Evolutionary conservation across 208 protist species (phyloP), one percentile per base, ranked within the genome.

Genomic region (Acanthamoeba comandoni): DNA sequence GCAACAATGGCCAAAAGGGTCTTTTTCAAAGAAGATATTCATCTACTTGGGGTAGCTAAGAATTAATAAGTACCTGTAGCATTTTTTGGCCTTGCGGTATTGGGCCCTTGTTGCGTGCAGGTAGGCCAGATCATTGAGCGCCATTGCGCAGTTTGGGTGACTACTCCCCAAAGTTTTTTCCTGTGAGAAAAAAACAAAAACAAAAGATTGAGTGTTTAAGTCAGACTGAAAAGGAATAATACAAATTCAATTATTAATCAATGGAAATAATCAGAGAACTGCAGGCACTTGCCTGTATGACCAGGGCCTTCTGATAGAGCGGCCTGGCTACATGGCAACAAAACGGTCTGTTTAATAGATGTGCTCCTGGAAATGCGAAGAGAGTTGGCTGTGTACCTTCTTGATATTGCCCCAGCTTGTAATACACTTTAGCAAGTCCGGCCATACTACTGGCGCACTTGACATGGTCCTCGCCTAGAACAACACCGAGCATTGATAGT

Each of bases 81-180:
- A 90, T 48, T 90, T 69, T 24, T 90, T 90, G 5, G 82, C 82
- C 62, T 90, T 90, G 17, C 64, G 57, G 82, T 90, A 90, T 31
- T 75, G 82, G 22, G 62, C 82, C 1, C 60, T 39, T 15, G 82
- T 90, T 58, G 82, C 82, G 49, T 90, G 58, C 49, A 90, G 82
- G 49, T 90, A 90, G 11, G 82, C 82, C 5, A 90, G 24, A 24
- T 90, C 64, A 35, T 90, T 90, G 62, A 90, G 64, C 35, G 82
- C 69, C 15, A 48, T 65, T 8, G 82, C 82, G 26, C 82, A 90
- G 64, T 90, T 73, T 9, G 82, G 82, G n/a, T 90, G 82, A 51
- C 73, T 73, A 48, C 55, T 75, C 22, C 82, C 82, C 19, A 90
- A 13, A 2, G 57, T 90, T 53, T 90, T 90, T 48, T 90, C 82